phyloP scores from a whole-genome alignment of 2,329 filamentous ascomycete species.

The Dothistroma pini region DNA sequence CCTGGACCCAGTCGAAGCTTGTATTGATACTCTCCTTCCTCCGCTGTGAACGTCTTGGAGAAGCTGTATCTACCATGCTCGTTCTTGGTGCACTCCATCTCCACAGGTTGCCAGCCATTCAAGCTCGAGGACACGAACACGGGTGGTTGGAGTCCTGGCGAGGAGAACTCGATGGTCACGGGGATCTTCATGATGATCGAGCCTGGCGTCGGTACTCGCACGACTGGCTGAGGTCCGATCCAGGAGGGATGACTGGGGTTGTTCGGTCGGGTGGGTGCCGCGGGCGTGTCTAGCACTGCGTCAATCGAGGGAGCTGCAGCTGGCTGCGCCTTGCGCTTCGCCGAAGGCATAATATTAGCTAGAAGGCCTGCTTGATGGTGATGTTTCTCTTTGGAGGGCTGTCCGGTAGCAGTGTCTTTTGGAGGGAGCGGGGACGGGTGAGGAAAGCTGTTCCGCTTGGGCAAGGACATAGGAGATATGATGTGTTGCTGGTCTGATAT shows the following conservation, averaged over 20 bases:
- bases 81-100: constrained; percentile 56
- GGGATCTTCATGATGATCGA: constrained; percentile 34
- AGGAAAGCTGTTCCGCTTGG: not conserved
- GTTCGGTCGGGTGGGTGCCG: constrained; percentile 6
- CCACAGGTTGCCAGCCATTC: constrained; percentile 62
- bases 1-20: constrained; percentile 66
- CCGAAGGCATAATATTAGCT: constrained; percentile 8
- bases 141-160: constrained; percentile 59
- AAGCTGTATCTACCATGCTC: constrained; percentile 55
- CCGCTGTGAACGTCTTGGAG: constrained; percentile 52
- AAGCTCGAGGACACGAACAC: constrained; percentile 69
- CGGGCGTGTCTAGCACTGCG: constrained; percentile 10
- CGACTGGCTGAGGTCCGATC: constrained; percentile 28
- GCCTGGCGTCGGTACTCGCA: constrained; percentile 17
- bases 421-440: not conserved
- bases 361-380: constrained; percentile 3
- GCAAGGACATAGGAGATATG: not conserved
- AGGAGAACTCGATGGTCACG: constrained; percentile 59
- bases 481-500: constrained; percentile 4
- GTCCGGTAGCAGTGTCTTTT: not conserved
- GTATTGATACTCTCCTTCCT: constrained; percentile 64
- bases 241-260: constrained; percentile 24
- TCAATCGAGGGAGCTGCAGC: constrained; percentile 13
- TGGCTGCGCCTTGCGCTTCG: constrained; percentile 6
- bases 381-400: not conserved